Evolutionary conservation across 805 yeast species (phyloP).

Genomic region (Starmerella geochares): DNA sequence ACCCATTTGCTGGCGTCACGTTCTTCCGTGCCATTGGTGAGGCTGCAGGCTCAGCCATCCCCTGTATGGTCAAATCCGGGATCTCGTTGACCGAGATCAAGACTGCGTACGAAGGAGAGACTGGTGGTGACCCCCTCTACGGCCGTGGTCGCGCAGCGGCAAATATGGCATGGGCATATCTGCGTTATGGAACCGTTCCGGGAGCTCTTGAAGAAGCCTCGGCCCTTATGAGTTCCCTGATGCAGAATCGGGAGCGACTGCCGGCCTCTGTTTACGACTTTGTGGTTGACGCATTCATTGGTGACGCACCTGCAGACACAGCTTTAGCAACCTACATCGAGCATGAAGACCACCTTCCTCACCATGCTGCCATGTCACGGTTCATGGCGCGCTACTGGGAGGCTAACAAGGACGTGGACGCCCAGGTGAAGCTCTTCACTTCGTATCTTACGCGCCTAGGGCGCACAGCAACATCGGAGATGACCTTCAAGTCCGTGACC

Average conservation of each 20-base stretch:
- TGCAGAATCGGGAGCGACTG: constrained; percentile 1
- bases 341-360: constrained; percentile 16
- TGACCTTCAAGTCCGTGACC: constrained; percentile 20
- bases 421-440: constrained; percentile 16
- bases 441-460: constrained; percentile 19
- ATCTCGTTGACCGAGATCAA: constrained; percentile 16
- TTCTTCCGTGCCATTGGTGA: constrained; percentile 11
- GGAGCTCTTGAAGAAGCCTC: constrained; percentile 13
- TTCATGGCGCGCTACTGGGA: constrained; percentile 17
- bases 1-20: constrained; percentile 22
- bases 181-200: constrained; percentile 11
- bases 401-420: neutral
- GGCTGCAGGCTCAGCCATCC: constrained; percentile 20
- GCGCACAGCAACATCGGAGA: constrained; percentile 14
- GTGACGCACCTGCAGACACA: constrained; percentile 23
- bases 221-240: constrained; percentile 2
- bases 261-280: constrained; percentile 5
- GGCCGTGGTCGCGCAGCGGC: constrained; percentile 15
- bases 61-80: constrained; percentile 23
- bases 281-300: constrained; percentile 23
- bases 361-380: constrained; percentile 22
- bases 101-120: constrained; percentile 10
- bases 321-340: constrained; percentile 15
- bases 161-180: constrained; percentile 19
- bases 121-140: constrained; percentile 1